Percentiles rank a stretch among this genome's conserved stretches.
phyloP scores from a whole-genome alignment of 73 alveolate species.

The Paramecium sexaurelia region DNA sequence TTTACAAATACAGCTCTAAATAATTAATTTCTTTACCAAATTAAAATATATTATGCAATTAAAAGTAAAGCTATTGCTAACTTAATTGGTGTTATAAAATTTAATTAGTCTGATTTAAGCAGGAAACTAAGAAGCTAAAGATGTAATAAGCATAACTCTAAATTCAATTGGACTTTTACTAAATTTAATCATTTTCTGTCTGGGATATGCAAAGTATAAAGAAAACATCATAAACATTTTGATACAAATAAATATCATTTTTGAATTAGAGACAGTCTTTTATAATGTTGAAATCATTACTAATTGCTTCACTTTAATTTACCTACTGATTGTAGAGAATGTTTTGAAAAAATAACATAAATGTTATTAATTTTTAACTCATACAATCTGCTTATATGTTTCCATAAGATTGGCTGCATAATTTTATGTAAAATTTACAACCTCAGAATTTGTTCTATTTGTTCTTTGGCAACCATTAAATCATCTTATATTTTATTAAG shows the following conservation, averaged over 20 bases:
- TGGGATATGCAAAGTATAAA: background rate
- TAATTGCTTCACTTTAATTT: background rate
- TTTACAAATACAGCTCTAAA: background rate
- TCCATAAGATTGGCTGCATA: background rate
- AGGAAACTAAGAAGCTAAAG: background rate
- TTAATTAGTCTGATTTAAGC: background rate
- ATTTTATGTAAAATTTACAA: background rate
- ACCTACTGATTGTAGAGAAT: background rate
- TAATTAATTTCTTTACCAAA: background rate
- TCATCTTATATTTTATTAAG: background rate
- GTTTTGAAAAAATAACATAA: background rate
- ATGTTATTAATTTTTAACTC: background rate
- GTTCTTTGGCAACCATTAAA: conserved; percentile 1
- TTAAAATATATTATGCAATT: background rate
- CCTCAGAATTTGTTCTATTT: background rate
- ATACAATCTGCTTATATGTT: background rate
- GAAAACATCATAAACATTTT: background rate
- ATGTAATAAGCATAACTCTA: background rate
- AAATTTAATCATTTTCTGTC: background rate
- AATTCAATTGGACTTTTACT: background rate
- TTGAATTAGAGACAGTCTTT: background rate
- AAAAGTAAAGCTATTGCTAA: background rate
- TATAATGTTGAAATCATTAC: background rate
- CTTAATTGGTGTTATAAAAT: background rate
- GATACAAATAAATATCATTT: background rate